Evolutionary conservation across 257 asterid genomes (phyloP).

Genomic region (Galeopsis tetrahit): DNA sequence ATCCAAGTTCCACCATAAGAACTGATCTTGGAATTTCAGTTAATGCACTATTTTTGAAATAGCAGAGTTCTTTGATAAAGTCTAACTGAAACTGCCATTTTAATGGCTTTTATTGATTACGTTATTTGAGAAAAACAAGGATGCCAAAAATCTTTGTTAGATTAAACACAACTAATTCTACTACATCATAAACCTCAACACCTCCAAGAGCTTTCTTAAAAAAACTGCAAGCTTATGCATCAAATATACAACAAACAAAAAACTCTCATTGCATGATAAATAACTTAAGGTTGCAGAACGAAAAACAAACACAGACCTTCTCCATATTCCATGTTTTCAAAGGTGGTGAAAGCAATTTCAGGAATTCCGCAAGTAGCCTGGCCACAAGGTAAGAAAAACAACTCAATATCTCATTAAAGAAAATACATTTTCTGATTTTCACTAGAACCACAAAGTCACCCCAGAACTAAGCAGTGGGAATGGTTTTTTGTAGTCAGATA

Average conservation of each 20-base stretch:
- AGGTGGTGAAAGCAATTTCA: constrained; percentile 87
- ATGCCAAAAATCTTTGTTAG: constrained; percentile 4
- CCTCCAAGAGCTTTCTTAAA: constrained; percentile 25
- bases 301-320: constrained; percentile 64
- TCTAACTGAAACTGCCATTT: constrained; percentile 14
- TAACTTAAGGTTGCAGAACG: constrained; percentile 28
- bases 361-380: constrained; percentile 99
- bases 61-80: constrained; percentile 5
- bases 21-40: constrained; percentile 20
- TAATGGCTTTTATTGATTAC: constrained; percentile 20
- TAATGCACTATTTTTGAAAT: constrained; percentile 11
- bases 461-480: constrained; percentile 22
- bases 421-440: neutral
- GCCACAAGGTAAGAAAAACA: constrained; percentile 33
- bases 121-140: constrained; percentile 7
- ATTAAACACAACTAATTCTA: constrained; percentile 17
- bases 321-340: constrained; percentile 98
- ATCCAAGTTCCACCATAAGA: constrained; percentile 17
- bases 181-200: constrained; percentile 28
- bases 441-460: constrained; percentile 26
- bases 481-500: constrained; percentile 14
- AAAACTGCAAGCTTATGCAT: constrained; percentile 14
- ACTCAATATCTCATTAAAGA: constrained; percentile 22
- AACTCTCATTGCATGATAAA: constrained; percentile 21
- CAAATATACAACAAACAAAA: constrained; percentile 13